Evolutionary conservation across 805 yeast genomes (phyloP), one percentile per base, ranked within the genome.

Genomic region (Yarrowia sp.): DNA sequence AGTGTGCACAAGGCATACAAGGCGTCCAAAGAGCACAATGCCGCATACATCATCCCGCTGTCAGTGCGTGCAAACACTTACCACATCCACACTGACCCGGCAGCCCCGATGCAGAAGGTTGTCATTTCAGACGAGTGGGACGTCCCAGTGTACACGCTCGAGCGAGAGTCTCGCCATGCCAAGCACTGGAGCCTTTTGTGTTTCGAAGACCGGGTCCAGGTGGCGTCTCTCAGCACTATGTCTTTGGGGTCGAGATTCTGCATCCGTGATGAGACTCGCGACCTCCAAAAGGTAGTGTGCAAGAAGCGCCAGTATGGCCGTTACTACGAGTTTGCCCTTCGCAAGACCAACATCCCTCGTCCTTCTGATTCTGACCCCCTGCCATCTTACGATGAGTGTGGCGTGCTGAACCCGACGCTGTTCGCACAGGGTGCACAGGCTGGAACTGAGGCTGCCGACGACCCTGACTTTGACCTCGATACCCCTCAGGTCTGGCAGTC

Each of bases 311-410:
- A 22, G 36, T 38, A 38, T 18, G 61, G 47, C 13, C 33, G 38
- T 7, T 39, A 55, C 29, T 55, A 55, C 21, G 61, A 55, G 29
- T 55, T 55, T 16, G 29, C 21, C 4, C 47, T 55, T 3, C 24
- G 27, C 2, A 51, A 51, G 42, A 24, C 58, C 16, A 24, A 33
- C 42, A 51, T 35, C 18, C 58, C 42, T 7, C 42, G 41, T 2
- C 58, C 58, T 1, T 51, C 42, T 6, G 66, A 53, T 31, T 47
- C 63, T 4, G 64, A 46, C 38, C 63, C 62, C 4, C 63, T 49
- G 13, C 67, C 39, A 31, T 55, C 65, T 3, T 62, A 53, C 42
- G 56, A 59, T 21, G 55, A 47, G 13, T 47, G 55, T 31, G 55
- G 55, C 1, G 55, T 47, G 9, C 19, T 47, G 29, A 47, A 47